Base-by-base conservation (phyloP, 768 basidiomycete species). In the Termitomyces sp. region DNA sequence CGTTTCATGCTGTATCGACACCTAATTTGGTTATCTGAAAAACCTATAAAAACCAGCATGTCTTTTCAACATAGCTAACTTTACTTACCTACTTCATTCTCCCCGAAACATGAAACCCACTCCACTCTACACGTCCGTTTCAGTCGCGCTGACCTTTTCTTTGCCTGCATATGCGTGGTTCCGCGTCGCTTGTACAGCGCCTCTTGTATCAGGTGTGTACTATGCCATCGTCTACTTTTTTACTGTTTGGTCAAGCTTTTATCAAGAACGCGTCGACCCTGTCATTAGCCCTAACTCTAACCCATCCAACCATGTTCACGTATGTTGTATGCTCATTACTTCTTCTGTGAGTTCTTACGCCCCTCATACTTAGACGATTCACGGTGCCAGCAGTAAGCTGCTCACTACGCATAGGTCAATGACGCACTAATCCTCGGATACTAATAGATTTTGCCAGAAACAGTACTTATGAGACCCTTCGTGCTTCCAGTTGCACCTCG, bases 251-350 rank as follows among this genome's bases (percentile, higher is more conserved):
- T 23, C 28, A 37, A 19, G 15, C 8, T 43, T 45, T 17, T 21
- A 47, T 50, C 17, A 46, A 73, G 72, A 73, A 44, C 67, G 75
- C 43, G 62, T 77, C 33, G 75, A 77, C 54, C 75, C 75, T 35
- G 68, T 77, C 48, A 63, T 72, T 23, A 67, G 66, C 19, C 73
- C 75, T 5, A 70, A 65, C 23, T 59, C 59, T 28, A 61, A 62
- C 12, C 75, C 75, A 0, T 73, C 73, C 0, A 69, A 74, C 37
- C 75, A 77, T 54, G 70, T 75, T 43, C 75, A 77, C 56, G 75
- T 76, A 44, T 43, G 74, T 65, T 50, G 49, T 31, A 10, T 15
- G n/a, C 50, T 50, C 26, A 14, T 26, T 41, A 14, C 23, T 26
- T 30, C 10, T 54, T n/a, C 17, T 26, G 50, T 40, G 14, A 38